These are phyloP conservation scores for Fusarium tuaranense DNA, from an alignment of 2,329 filamentous ascomycete species.

Conservation along the genomic window DNA sequence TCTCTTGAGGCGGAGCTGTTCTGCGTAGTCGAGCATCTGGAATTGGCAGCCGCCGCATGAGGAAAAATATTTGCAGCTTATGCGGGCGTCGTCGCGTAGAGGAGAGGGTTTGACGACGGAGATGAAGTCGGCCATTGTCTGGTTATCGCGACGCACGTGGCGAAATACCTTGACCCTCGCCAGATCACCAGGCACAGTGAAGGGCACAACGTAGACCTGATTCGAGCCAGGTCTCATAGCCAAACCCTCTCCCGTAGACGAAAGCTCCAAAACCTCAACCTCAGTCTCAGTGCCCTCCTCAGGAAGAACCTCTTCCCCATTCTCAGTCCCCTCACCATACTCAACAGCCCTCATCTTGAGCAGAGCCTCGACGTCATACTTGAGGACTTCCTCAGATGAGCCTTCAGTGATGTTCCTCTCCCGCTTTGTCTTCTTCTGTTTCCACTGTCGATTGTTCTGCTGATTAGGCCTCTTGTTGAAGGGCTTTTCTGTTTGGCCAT, in stretches of 20 bases:
- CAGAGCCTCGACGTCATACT: constrained; percentile 70
- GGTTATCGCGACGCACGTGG: constrained; percentile 73
- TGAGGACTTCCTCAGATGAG: constrained; percentile 74
- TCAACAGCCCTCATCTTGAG: constrained; percentile 56
- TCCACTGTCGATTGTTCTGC: constrained; percentile 43
- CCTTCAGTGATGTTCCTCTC: constrained; percentile 71
- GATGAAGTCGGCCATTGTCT: constrained; percentile 85
- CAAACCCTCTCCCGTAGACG: constrained; percentile 92
- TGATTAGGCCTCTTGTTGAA: constrained; percentile 43
- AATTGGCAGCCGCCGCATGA: constrained; percentile 94
- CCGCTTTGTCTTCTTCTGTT: constrained; percentile 67
- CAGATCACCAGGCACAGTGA: constrained; percentile 85
- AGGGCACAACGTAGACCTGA: constrained; percentile 87
- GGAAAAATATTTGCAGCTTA: constrained; percentile 88
- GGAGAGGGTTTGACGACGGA: constrained; percentile 79
- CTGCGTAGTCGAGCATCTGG: constrained; percentile 92
- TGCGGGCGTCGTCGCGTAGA: constrained; percentile 79
- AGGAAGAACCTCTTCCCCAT: constrained; percentile 61
- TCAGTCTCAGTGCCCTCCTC: constrained; percentile 81
- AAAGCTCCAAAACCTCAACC: constrained; percentile 83
- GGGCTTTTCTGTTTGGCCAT: constrained; percentile 14
- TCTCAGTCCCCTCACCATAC: constrained; percentile 44
- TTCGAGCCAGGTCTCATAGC: constrained; percentile 74
- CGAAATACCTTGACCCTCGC: constrained; percentile 83
- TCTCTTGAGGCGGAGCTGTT: constrained; percentile 88